Base-by-base conservation (phyloP, 805 yeast genomes). In the Myxozyma melibiosi region DNA sequence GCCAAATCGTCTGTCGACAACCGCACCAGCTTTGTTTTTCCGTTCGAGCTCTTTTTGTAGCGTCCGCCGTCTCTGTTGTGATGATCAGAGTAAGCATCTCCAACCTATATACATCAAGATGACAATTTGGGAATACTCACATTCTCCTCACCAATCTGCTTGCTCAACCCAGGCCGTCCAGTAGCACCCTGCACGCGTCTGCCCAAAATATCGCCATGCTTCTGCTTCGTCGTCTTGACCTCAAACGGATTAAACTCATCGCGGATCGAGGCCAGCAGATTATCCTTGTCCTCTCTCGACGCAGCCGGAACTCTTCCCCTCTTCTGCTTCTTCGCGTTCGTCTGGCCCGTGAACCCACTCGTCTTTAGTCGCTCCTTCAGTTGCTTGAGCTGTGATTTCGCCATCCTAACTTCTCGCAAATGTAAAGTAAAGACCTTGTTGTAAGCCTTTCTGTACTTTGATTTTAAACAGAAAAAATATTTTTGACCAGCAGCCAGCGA, bases 171-270 rank as follows among this genome's bases (percentile, higher is more conserved):
- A 0, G 94, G 92, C 57, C 78, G 80, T 8, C 89, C 90, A 30
- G 78, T 83, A 0, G 86, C 76, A 53, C 78, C 75, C 68, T 76
- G 75, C 69, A 62, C 74, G 67, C 34, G 75, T 66, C 61, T 50
- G 71, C 84, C 65, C 65, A 75, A 58, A 67, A 79, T 60, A 71
- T 80, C 73, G 73, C 76, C 64, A 70, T 74, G 47, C 69, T 90
- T 90, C 54, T 80, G 80, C 61, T 85, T 79, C 58, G 84, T 85
- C 45, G 82, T 77, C 65, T 89, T 87, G 41, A 83, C 78, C 67
- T 91, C 98, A 72, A 94, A 94, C 16, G 95, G 94, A 72, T 89
- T 92, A 77, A 91, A 90, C 66, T 91, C 86, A 50, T 82, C 84
- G 67, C 98, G 80, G 60, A 92, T 88, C 50, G 78, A 78, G 7